Evolutionary conservation across 1,284 basidiomycete genomes (phyloP), one percentile per base, ranked within the genome.

Genomic region (Abortiporus biennis): DNA sequence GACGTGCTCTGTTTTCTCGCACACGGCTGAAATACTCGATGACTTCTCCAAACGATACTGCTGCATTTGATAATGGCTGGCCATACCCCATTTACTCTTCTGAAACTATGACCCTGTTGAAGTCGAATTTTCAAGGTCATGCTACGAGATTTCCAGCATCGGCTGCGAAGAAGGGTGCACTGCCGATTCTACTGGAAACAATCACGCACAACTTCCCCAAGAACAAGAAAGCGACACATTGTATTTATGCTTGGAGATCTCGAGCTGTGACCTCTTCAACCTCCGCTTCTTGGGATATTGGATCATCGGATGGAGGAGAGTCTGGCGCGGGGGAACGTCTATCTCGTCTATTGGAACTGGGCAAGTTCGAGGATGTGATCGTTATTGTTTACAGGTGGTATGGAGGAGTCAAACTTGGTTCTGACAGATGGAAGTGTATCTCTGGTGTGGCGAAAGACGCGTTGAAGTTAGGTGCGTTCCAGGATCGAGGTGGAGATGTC

Each of bases 331-430:
- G 74, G 0, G 68, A 74, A 38, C 64, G 72, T 3, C 65, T 77
- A 5, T 63, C 64, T 12, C 65, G 69, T 6, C 59, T 78, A 21
- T 62, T 78, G 12, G 65, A 72, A 47, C 57, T 68, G 6, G 59
- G 64, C 3, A 50, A 56, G 20, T 67, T 63, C 46, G 57, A 67
- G 35, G 61, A 73, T 43, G 69, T 69, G 6, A 55, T 71, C 2
- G 61, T 77, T 8, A 67, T 78, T 15, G 74, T 76, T 4, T 74
- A 68, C 46, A 62, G 74, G 37, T 77, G 74, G 74, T 73, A 77
- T 55, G 74, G 74, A 6, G 75, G 74, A 35, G 65, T 72, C 13
- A 61, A 69, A 48, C 61, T 77, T 9, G 76, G 76, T 3, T 67
- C 69, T 3, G 67, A 72, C 43, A 63, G 75, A 24, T 78, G 75